Base-by-base conservation (phyloP, 768 basidiomycete species). In the Baorangia bicolor region DNA sequence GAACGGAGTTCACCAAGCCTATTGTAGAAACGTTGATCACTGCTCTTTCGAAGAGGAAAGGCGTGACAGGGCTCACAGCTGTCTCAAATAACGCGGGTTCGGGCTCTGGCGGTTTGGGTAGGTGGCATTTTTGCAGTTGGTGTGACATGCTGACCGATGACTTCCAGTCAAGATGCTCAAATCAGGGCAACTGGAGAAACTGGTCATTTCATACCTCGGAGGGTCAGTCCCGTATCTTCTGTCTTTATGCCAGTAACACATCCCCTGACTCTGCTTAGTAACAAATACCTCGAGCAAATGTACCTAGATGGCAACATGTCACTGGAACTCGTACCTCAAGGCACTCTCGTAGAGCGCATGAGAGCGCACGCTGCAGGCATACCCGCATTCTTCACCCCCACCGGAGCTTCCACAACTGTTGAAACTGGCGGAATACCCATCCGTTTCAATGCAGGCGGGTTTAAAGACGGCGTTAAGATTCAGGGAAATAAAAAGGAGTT, bases 151-250 rank as follows among this genome's bases (percentile, higher is more conserved):
- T 21, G 3, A 27, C 11, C 9, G 37, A 57, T 43, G 46, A 34
- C 23, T 21, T 53, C 8, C 58, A 92, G 91, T 87, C 52, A 84
- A 84, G 63, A 74, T 94, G 33, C 73, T 94, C 25, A 84, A 84
- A 65, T 80, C 79, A 13, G 81, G 87, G 13, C 88, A 94, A 64
- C 80, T 94, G 43, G 78, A 80, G 65, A 94, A 88, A 70, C 79
- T 94, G 69, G 81, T 95, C 58, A 87, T 90, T 12, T 92, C 90
- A 38, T 94, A 92, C 73, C 90, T 93, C 47, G 91, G 92, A 68
- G 86, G 87, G 86, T 86, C 57, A 53, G 77, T 69, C 4, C 18
- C 6, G 12, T 40, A 25, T 25, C 47, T 10, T 31, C 11, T 27
- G 56, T 18, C n/a, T 41, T 25, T 14, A 23, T 20, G 2, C 13